Conservation (phyloP, 176 grass and related monocot genomes). For the Lolium perenne region DNA sequence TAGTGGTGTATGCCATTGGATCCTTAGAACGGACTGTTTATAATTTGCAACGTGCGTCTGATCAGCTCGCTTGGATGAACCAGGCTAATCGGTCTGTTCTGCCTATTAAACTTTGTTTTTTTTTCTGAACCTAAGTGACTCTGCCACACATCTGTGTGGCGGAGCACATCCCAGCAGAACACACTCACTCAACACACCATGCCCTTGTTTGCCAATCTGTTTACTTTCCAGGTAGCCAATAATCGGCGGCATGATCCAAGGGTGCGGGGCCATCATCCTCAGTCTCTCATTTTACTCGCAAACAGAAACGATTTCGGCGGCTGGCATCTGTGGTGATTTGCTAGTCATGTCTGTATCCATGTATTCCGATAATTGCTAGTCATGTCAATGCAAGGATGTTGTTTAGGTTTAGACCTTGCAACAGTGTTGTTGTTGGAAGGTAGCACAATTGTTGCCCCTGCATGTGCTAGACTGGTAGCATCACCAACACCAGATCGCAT, state of each 20-base stretch:
- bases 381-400: constrained; percentile 39
- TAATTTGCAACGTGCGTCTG: too few relatives aligned
- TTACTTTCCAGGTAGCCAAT: neutral
- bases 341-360: neutral
- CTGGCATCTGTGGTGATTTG: neutral
- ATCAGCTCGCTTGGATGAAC: neutral
- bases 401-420: neutral
- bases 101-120: too few relatives aligned
- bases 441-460: constrained; percentile 32
- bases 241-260: neutral
- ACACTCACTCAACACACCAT: too few relatives aligned
- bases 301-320: neutral
- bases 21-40: neutral
- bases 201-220: too few relatives aligned
- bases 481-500: neutral
- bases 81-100: too few relatives aligned
- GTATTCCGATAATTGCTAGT: neutral
- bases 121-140: too few relatives aligned
- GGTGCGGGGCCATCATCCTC: neutral
- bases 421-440: constrained; percentile 5
- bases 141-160: too few relatives aligned
- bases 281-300: rapidly evolving
- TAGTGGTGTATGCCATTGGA: neutral
- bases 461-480: neutral
- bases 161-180: too few relatives aligned